phyloP scores from a whole-genome alignment of 176 grass and related monocot genomes.

The Ananas comosus region DNA sequence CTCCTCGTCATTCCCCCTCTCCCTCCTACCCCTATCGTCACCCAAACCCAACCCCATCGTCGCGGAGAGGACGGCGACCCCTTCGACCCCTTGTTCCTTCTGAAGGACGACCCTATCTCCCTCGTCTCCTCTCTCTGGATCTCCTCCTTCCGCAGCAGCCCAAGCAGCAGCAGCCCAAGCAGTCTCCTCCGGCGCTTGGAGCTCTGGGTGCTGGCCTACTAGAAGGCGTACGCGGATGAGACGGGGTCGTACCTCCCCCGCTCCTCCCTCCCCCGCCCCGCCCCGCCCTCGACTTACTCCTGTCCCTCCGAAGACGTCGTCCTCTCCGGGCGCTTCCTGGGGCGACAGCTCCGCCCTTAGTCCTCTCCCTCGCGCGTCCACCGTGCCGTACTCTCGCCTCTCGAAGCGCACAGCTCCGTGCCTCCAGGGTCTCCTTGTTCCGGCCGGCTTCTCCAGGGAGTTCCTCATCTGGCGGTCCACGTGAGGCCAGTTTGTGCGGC shows the following conservation, averaged over 20 bases:
- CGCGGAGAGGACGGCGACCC: no score
- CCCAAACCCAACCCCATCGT: no score
- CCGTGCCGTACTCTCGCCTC: slow-evolving; percentile 41
- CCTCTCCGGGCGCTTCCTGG: slow-evolving; percentile 72
- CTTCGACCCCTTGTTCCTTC: slow-evolving; percentile 58
- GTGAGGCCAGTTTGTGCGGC: no score
- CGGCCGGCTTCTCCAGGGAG: slow-evolving; percentile 82
- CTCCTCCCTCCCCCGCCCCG: slow-evolving; percentile 53
- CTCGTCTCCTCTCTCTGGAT: slow-evolving; percentile 70
- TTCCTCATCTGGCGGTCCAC: no score
- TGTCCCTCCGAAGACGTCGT: slow-evolving; percentile 80
- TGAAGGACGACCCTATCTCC: slow-evolving; percentile 69
- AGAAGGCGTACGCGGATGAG: slow-evolving; percentile 88
- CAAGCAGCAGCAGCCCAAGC: neutral
- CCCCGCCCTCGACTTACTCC: slow-evolving; percentile 49
- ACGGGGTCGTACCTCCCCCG: slow-evolving; percentile 89
- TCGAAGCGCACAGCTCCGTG: slow-evolving; percentile 95
- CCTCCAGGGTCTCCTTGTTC: no score
- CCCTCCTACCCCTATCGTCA: no score
- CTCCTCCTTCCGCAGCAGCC: slow-evolving; percentile 54
- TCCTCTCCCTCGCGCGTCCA: slow-evolving; percentile 53
- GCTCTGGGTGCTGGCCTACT: slow-evolving; percentile 93
- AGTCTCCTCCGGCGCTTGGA: slow-evolving; percentile 64
- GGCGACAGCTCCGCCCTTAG: slow-evolving; percentile 59
- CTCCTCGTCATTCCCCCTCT: no score